These are phyloP conservation scores for Pythium dissimile DNA, from an alignment of 352 stramenopile species.

Conservation along the genomic window DNA sequence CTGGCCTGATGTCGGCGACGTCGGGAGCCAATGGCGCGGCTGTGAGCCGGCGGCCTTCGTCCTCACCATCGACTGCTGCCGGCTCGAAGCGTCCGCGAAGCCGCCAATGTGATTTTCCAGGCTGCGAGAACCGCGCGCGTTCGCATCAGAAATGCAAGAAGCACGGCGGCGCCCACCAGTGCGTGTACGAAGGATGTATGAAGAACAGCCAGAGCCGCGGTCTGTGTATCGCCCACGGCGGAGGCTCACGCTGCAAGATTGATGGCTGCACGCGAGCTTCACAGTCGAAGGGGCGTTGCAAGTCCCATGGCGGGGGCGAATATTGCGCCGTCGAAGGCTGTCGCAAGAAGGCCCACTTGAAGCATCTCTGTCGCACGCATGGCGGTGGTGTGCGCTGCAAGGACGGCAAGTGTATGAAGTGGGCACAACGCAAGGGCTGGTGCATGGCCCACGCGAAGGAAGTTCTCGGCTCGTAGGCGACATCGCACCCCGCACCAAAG, in stretches of 20 bases:
- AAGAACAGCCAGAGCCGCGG: constrained; percentile 88
- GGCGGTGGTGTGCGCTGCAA: constrained; percentile 84
- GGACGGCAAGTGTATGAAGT: constrained; percentile 75
- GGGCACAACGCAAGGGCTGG: constrained; percentile 85
- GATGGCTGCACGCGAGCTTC: constrained; percentile 76
- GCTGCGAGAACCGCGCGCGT: constrained; percentile 72
- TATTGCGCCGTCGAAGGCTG: constrained; percentile 80
- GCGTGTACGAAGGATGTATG: constrained; percentile 75
- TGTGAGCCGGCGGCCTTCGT: constrained; percentile 2
- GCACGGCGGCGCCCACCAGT: constrained; percentile 83
- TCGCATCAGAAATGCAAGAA: constrained; percentile 90
- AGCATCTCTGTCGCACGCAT: constrained; percentile 83
- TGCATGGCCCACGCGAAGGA: constrained; percentile 89
- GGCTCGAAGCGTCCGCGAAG: constrained; percentile 12
- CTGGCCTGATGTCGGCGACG: neutral
- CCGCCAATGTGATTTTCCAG: constrained; percentile 63
- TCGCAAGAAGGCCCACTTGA: constrained; percentile 84
- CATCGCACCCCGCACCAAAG: neutral
- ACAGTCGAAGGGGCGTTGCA: constrained; percentile 85
- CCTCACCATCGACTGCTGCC: neutral
- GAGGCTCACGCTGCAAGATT: constrained; percentile 73
- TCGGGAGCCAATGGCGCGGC: neutral
- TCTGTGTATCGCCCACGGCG: constrained; percentile 81
- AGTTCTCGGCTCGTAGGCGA: constrained; percentile 39
- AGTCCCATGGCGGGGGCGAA: constrained; percentile 80